Conservation (phyloP, 352 stramenopile species). For the Phytophthora quininea region DNA sequence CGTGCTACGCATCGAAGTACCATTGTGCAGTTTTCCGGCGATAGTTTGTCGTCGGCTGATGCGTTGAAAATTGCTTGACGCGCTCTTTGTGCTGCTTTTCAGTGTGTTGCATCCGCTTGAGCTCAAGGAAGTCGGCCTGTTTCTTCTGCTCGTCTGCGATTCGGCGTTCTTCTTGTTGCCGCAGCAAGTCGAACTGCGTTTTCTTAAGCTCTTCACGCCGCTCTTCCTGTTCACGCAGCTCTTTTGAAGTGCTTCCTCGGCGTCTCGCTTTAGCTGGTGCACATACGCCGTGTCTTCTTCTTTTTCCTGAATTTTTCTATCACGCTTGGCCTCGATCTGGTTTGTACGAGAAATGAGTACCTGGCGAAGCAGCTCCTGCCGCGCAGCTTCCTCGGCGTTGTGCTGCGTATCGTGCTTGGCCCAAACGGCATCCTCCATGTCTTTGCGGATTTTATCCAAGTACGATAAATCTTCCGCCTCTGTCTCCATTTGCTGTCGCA, state of each 20-base stretch:
- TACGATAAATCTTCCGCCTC: constrained; percentile 72
- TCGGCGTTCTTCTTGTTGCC: constrained; percentile 58
- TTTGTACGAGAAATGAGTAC: constrained; percentile 64
- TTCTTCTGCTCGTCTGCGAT: constrained; percentile 62
- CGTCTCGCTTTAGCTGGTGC: constrained; percentile 66
- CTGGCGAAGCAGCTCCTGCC: constrained; percentile 72
- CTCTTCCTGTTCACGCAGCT: constrained; percentile 79
- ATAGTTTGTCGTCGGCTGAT: constrained; percentile 59
- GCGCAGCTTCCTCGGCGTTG: constrained; percentile 68
- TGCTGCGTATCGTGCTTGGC: constrained; percentile 77
- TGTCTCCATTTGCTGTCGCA: constrained; percentile 76
- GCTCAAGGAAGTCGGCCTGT: constrained; percentile 73
- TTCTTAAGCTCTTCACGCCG: constrained; percentile 66
- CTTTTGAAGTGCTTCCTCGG: constrained; percentile 81
- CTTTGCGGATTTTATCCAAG: constrained; percentile 72
- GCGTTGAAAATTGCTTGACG: constrained; percentile 57
- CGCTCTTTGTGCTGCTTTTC: constrained; percentile 83
- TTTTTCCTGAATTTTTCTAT: constrained; percentile 40
- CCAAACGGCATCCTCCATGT: constrained; percentile 86
- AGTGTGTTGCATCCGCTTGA: constrained; percentile 77
- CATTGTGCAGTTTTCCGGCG: constrained; percentile 79
- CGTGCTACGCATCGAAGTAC: constrained; percentile 77
- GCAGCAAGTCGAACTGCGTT: constrained; percentile 67
- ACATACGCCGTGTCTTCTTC: constrained; percentile 65
- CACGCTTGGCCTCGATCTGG: constrained; percentile 60